phyloP scores from a whole-genome alignment of 2,329 filamentous ascomycete species.

The Clonostachys solani region DNA sequence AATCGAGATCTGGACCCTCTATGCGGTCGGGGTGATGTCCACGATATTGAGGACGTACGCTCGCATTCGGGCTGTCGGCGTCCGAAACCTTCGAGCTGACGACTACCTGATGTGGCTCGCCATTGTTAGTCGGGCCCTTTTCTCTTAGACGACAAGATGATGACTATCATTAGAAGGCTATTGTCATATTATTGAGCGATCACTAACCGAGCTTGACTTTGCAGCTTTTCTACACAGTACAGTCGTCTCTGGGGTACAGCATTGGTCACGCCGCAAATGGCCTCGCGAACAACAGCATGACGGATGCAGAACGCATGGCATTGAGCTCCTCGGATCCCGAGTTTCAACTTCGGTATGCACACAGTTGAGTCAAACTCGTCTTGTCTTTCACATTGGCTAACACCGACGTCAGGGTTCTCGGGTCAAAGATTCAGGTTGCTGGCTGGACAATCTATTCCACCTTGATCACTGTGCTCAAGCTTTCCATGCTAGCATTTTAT shows the following conservation, averaged over 20 bases:
- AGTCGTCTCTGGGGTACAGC: slow-evolving; percentile 45
- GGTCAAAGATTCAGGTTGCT: slow-evolving; percentile 52
- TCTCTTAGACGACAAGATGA: not conserved
- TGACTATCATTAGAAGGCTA: too few relatives aligned
- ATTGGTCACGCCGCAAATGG: slow-evolving; percentile 43
- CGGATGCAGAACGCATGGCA: slow-evolving; percentile 37
- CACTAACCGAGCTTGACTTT: not conserved
- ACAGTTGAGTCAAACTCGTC: not conserved
- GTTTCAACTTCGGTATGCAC: slow-evolving; percentile 28
- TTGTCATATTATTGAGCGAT: not conserved
- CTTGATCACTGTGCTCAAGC: slow-evolving; percentile 51
- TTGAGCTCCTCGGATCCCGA: slow-evolving; percentile 39
- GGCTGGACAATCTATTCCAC: slow-evolving; percentile 53
- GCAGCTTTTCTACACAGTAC: slow-evolving; percentile 45
- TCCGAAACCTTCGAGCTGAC: slow-evolving; percentile 46
- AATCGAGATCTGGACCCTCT: slow-evolving; percentile 33
- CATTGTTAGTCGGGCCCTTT: slow-evolving; percentile 26
- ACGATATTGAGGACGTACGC: slow-evolving; percentile 46
- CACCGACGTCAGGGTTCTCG: slow-evolving; percentile 34
- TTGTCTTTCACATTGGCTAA: not conserved
- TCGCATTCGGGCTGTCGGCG: slow-evolving; percentile 41
- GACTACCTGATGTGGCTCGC: slow-evolving; percentile 57
- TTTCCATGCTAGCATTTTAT: slow-evolving; percentile 53
- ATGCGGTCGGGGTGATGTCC: slow-evolving; percentile 41
- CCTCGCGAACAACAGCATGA: slow-evolving; percentile 54